A percentile compares a stretch with the other conserved stretches of the same genome.
These are phyloP conservation scores for Talaromyces piceae DNA, from an alignment of 2,329 filamentous ascomycete genomes.

Conservation along the genomic window DNA sequence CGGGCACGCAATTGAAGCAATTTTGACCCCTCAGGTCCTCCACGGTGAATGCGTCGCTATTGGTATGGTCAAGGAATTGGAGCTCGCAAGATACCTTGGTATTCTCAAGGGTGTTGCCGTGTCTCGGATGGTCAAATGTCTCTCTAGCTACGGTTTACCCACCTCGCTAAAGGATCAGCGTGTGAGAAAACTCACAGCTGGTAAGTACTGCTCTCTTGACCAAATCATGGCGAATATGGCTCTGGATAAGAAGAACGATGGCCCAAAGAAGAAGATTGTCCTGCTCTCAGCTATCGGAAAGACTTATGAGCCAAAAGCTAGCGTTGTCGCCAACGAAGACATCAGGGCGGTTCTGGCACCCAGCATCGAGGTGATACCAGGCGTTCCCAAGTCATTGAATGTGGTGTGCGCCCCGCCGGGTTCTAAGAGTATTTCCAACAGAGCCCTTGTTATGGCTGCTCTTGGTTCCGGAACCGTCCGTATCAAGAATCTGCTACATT, in stretches of 20 bases:
- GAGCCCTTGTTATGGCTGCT: constrained; percentile 86
- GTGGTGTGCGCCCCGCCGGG: constrained; percentile 82
- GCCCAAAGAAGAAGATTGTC: constrained; percentile 90
- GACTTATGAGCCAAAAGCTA: constrained; percentile 80
- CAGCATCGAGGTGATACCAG: constrained; percentile 65
- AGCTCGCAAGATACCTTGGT: constrained; percentile 82
- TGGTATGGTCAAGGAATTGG: constrained; percentile 97
- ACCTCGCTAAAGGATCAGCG: constrained; percentile 77
- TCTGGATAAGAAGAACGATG: constrained; percentile 98
- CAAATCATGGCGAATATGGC: constrained; percentile 86
- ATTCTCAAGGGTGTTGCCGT: constrained; percentile 80
- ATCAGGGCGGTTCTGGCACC: constrained; percentile 79
- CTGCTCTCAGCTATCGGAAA: constrained; percentile 83
- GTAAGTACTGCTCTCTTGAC: constrained; percentile 81
- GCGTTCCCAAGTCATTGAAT: constrained; percentile 57
- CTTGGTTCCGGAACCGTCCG: constrained; percentile 78
- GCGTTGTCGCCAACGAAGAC: constrained; percentile 75
- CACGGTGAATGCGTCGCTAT: constrained; percentile 96
- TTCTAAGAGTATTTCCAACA: constrained; percentile 96
- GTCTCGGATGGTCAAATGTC: constrained; percentile 82
- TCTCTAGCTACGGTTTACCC: constrained; percentile 86
- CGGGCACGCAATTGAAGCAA: constrained; percentile 91
- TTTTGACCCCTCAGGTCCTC: constrained; percentile 87
- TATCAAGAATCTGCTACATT: constrained; percentile 88
- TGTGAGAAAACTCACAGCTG: constrained; percentile 72